phyloP scores from a whole-genome alignment of 139 green algal species.

The Tetradesmus obliquus region DNA sequence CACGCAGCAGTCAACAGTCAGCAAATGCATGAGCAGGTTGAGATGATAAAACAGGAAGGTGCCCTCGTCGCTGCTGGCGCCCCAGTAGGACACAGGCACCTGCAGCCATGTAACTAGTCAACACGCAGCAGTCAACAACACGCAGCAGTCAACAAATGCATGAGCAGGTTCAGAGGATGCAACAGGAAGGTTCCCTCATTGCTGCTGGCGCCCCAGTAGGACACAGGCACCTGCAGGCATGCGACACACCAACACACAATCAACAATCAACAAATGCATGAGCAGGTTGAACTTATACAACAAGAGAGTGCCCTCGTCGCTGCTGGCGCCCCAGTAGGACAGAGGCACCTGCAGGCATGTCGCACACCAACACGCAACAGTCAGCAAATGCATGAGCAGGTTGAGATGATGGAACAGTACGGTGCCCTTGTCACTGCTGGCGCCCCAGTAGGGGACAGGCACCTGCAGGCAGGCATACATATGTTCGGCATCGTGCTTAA shows the following conservation, averaged over 20 bases:
- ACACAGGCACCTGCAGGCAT: constrained; percentile 66
- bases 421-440: constrained; percentile 69
- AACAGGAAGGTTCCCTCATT: constrained; percentile 80
- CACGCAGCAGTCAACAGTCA: constrained; percentile 49
- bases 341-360: too few relatives aligned
- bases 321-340: not conserved
- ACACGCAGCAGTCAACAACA: too few relatives aligned
- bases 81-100: too few relatives aligned
- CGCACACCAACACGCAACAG: not conserved
- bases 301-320: constrained; percentile 74
- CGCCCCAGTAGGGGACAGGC: constrained; percentile 86
- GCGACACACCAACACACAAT: too few relatives aligned
- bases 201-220: constrained; percentile 84
- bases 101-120: too few relatives aligned
- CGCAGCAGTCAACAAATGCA: not conserved
- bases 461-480: constrained; percentile 65
- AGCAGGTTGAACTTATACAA: constrained; percentile 66
- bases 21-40: constrained; percentile 50
- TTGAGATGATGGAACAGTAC: constrained; percentile 64
- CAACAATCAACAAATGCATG: constrained; percentile 76
- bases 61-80: not conserved
- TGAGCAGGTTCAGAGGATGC: not conserved
- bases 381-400: not conserved
- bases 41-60: not conserved
- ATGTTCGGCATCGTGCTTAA: too few relatives aligned